Percentiles rank a stretch among this genome's conserved stretches.
Evolutionary conservation across 1,284 basidiomycete species (phyloP).

Genomic region (Cryptococcus neoformans): DNA sequence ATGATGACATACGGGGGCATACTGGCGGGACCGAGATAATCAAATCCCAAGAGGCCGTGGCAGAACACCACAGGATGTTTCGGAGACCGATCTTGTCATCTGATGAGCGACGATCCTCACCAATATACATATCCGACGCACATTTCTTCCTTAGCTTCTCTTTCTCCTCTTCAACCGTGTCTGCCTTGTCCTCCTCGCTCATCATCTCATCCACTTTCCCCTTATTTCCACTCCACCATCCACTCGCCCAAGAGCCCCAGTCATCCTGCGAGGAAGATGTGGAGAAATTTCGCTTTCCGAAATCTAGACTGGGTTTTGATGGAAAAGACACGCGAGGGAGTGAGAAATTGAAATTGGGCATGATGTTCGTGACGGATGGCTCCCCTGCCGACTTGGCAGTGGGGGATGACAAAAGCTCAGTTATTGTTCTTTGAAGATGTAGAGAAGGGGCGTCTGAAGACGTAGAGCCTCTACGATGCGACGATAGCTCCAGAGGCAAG

Average conservation of each 20-base stretch:
- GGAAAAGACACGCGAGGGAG: constrained; percentile 11
- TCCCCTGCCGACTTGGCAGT: background rate
- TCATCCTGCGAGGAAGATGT: constrained; percentile 22
- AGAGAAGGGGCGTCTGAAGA: constrained; percentile 24
- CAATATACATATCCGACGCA: constrained; percentile 46
- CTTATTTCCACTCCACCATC: constrained; percentile 51
- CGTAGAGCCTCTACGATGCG: constrained; percentile 2
- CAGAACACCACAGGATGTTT: constrained; percentile 86
- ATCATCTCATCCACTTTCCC: constrained; percentile 58
- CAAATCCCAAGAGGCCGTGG: constrained; percentile 86
- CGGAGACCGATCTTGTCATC: constrained; percentile 58
- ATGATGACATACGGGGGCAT: constrained; percentile 24
- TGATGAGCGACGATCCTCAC: background rate
- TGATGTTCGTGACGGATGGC: background rate
- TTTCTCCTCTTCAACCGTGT: constrained; percentile 57
- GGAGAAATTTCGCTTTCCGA: constrained; percentile 18
- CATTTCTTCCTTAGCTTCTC: constrained; percentile 65
- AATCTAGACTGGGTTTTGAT: constrained; percentile 10
- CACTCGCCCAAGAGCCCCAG: constrained; percentile 30
- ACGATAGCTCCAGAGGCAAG: constrained; percentile 21
- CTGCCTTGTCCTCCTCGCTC: constrained; percentile 59
- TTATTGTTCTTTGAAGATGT: constrained; percentile 45
- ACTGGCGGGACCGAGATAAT: constrained; percentile 49
- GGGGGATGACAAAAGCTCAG: constrained; percentile 23
- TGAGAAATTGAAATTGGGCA: constrained; percentile 14